Evolutionary conservation across 257 asterid genomes (phyloP), one percentile per base, ranked within the genome.

Genomic region (Leptodermis oblonga): DNA sequence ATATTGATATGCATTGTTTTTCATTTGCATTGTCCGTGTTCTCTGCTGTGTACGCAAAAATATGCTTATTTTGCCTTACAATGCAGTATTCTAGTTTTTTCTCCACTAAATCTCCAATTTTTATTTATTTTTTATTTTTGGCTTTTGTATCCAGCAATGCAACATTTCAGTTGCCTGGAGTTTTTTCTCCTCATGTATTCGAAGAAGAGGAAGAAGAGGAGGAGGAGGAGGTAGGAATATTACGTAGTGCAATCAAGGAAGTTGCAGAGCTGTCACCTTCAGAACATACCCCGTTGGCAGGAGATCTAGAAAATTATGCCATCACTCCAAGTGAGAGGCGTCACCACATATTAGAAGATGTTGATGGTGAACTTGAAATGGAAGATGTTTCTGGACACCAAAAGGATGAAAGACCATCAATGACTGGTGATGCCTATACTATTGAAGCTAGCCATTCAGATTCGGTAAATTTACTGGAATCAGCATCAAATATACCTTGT

Each of bases 361-460:
- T 93, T 14, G 97, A 93, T 59, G 97, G 95, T 74, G 99, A 93
- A 86, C 99, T 93, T 70, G 99, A 93, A 78, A 93, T 93, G 99
- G 99, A 93, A 83, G 99, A 93, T 79, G 97, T 87, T 51, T 88
- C 95, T 65, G 97, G 82, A 58, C 85, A 88, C 77, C 89, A 70
- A 54, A 87, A 86, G 82, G 94, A 87, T 77, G 92, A 84, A 68
- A 84, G 73, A 71, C 62, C 59, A 67, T 80, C 76, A 62, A 70
- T 63, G 62, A 58, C 61, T n/a, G 69, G 68, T 76, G 82, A 41
- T 75, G 61, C 65, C 54, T 68, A 62, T 70, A 74, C 67, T 65
- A 67, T 52, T 68, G 78, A 54, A 70, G 59, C 72, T 48, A 60
- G 67, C 28, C 81, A 70, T 67, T 75, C 59, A 45, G 79, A 69